These are phyloP conservation scores for Teratosphaeria gauchensis DNA, from an alignment of 2,329 filamentous ascomycete species.

Conservation along the genomic window DNA sequence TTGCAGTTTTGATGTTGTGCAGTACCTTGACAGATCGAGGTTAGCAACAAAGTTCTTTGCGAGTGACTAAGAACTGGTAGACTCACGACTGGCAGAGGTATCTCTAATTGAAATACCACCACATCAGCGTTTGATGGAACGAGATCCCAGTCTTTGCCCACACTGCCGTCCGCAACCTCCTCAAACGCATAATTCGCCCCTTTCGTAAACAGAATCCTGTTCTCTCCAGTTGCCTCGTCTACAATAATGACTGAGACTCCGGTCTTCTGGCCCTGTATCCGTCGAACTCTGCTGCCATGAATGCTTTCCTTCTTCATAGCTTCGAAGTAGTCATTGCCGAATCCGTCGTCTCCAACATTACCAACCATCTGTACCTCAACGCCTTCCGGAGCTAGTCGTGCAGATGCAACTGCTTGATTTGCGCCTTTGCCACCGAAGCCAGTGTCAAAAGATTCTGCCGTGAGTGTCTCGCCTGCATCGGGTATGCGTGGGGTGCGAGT, in stretches of 20 bases:
- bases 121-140: conserved; percentile 33
- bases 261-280: conserved; percentile 35
- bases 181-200: conserved; percentile 37
- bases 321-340: conserved; percentile 30
- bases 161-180: neutral
- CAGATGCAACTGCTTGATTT: conserved; percentile 67
- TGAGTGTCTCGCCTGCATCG: conserved; percentile 76
- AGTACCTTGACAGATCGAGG: conserved; percentile 15
- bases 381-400: conserved; percentile 17
- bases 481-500: conserved; percentile 80
- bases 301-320: conserved; percentile 36
- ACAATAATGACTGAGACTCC: conserved; percentile 42
- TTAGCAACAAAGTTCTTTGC: neutral
- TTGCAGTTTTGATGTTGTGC: conserved; percentile 23
- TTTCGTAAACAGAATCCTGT: conserved; percentile 39
- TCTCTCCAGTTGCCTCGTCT: conserved; percentile 39
- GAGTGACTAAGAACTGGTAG: neutral
- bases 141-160: conserved; percentile 18
- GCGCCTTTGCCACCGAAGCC: conserved; percentile 89
- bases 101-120: conserved; percentile 39
- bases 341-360: conserved; percentile 39
- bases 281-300: conserved; percentile 30
- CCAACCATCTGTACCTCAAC: conserved; percentile 42
- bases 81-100: conserved; percentile 32
- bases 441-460: conserved; percentile 64